Conservation (phyloP, 257 asterid species). For the Petrea volubilis region DNA sequence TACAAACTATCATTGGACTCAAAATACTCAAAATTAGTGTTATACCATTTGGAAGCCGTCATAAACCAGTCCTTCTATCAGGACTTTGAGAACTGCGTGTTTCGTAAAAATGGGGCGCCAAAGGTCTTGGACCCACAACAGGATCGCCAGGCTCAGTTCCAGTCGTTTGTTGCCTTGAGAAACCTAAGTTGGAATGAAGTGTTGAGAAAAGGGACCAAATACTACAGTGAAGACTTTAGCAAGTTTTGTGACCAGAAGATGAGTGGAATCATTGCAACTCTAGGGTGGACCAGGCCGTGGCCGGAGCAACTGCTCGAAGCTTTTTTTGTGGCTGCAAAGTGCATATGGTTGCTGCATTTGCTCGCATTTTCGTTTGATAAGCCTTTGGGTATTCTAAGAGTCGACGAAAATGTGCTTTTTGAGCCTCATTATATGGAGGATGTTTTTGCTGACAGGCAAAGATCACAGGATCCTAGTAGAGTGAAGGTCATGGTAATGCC, state of each 20-base stretch:
- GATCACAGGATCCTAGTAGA: constrained; percentile 48
- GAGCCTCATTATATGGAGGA: constrained; percentile 84
- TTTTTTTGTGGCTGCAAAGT: constrained; percentile 85
- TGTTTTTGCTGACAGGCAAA: constrained; percentile 54
- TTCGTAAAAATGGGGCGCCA: constrained; percentile 69
- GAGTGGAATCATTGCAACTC: constrained; percentile 57
- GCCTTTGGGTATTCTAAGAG: constrained; percentile 57
- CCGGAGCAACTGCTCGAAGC: constrained; percentile 91
- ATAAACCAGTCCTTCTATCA: constrained; percentile 79
- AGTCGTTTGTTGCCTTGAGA: constrained; percentile 69
- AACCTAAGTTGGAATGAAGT: constrained; percentile 92
- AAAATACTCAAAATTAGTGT: constrained; percentile 54
- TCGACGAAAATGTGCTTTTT: constrained; percentile 58
- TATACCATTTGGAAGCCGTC: constrained; percentile 79
- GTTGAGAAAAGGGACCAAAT: constrained; percentile 79
- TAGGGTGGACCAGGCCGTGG: constrained; percentile 91
- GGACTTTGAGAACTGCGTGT: constrained; percentile 81
- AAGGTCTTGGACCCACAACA: constrained; percentile 65
- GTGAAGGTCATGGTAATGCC: constrained; percentile 93
- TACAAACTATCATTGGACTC: constrained; percentile 59
- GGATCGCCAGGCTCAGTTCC: constrained; percentile 65
- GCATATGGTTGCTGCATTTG: constrained; percentile 94
- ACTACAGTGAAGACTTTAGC: constrained; percentile 87
- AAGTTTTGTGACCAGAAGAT: constrained; percentile 90
- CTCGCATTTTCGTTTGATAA: constrained; percentile 77